phyloP scores from a whole-genome alignment of 306 rosid species.

The Ceratonia siliqua region DNA sequence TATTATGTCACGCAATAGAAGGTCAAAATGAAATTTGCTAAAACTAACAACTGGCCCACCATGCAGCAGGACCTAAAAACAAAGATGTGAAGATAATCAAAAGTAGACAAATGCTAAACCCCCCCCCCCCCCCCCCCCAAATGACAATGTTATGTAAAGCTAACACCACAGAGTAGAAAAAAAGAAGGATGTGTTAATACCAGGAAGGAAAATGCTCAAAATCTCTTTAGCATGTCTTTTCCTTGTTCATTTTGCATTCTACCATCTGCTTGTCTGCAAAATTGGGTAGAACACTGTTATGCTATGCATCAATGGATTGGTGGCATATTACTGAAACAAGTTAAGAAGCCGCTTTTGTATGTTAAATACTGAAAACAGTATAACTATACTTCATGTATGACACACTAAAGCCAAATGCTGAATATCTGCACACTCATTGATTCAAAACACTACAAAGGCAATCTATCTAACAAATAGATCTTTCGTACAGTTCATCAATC shows the following conservation, averaged over 20 bases:
- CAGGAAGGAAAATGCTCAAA: not conserved
- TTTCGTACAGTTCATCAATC: not conserved
- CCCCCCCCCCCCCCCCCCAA: not conserved
- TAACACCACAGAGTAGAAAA: not conserved
- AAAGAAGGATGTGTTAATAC: not conserved
- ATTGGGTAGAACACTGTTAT: not conserved
- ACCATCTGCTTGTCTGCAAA: slow-evolving; percentile 1
- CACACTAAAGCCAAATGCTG: not conserved
- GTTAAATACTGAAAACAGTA: not conserved
- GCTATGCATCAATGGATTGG: not conserved
- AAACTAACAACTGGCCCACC: not conserved
- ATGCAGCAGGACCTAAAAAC: not conserved
- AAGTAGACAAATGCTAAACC: not conserved
- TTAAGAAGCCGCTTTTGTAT: not conserved
- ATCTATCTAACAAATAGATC: not conserved
- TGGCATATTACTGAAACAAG: not conserved
- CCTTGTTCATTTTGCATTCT: not conserved
- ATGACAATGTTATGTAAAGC: not conserved
- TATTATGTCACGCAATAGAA: not conserved
- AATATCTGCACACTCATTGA: not conserved
- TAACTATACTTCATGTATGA: not conserved
- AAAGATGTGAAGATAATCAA: not conserved
- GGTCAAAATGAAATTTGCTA: not conserved
- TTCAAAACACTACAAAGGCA: not conserved
- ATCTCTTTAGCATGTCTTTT: not conserved